Base-by-base conservation (phyloP, 2,329 filamentous ascomycete genomes). In the Xylaria multiplex region DNA sequence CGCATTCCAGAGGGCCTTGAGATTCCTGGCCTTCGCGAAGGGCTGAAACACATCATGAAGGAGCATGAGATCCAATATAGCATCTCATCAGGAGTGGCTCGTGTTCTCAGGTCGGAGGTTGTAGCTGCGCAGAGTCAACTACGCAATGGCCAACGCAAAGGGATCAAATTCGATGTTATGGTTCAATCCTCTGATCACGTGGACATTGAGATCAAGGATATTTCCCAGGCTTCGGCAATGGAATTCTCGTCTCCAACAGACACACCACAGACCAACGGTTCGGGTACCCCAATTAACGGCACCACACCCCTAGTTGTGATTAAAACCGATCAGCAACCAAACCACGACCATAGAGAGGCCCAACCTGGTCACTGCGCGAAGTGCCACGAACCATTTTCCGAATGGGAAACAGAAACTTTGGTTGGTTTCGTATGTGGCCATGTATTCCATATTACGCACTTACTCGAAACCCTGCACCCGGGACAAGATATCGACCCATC, bases 11-110 rank as follows among this genome's bases (percentile, higher is more conserved):
- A 96, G 75, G 94, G 96, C 0, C 84, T 99, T 0, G 93, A 97
- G 76, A 96, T 99, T 13, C 91, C 96, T 72, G 96, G 96, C 0
- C 83, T 99, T 6, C 86, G 93, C 65, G 93, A 97, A 69, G 96
- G 95, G 0, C 85, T 99, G 3, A 91, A 91, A 50, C 91, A 94
- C 64, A 93, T 99, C 83, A 91, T 99, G 77, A 91, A 95, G 72
- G 96, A 99, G 79, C 94, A 97, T 76, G 96, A 98, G 76, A 92
- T 99, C 50, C 96, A 98, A 80, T 89, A 92, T 76, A 96, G 91
- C 72, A 97, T 99, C 76, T 95, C 91, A 70, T 90, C 91, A 49
- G 96, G 96, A 0, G 96, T 96, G 3, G 94, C 96, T 0, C 88
- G 88, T 61, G 94, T 98, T 0, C 83, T 98, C 48, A 85, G 91